A percentile compares a stretch with the other conserved stretches of the same genome.
phyloP scores from a whole-genome alignment of 164 flowering plant genomes.

The Sedum album region DNA sequence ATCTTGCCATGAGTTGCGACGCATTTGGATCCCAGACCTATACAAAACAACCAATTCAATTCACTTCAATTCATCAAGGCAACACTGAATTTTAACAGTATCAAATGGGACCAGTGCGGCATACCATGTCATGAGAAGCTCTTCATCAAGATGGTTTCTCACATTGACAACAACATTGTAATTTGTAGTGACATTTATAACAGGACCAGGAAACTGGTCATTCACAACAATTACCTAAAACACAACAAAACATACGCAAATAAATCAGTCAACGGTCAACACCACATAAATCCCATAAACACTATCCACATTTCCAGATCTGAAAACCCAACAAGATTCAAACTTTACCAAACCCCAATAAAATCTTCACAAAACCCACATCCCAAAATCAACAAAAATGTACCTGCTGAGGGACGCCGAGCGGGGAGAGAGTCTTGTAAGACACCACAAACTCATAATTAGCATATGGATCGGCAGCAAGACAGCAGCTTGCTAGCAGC shows the following conservation, averaged over 20 bases:
- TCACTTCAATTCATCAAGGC: neutral
- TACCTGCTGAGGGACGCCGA: slow-evolving; percentile 60
- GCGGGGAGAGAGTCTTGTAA: slow-evolving; percentile 49
- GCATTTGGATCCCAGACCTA: slow-evolving; percentile 24
- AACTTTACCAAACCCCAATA: neutral
- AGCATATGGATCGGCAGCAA: slow-evolving; percentile 37
- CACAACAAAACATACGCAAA: neutral
- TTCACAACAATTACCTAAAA: slow-evolving; percentile 27
- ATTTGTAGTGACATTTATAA: slow-evolving; percentile 24
- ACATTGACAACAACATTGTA: slow-evolving; percentile 25
- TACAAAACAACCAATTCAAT: neutral
- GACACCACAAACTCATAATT: slow-evolving; percentile 35
- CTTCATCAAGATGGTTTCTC: slow-evolving; percentile 21
- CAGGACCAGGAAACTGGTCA: slow-evolving; percentile 14
- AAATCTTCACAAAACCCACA: neutral
- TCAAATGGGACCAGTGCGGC: neutral
- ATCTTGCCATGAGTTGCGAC: slow-evolving; percentile 27
- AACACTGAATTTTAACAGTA: neutral
- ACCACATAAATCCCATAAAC: neutral
- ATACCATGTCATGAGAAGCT: slow-evolving; percentile 25
- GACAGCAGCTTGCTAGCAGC: slow-evolving; percentile 16
- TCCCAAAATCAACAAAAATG: neutral
- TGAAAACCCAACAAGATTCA: neutral
- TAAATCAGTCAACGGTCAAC: neutral
- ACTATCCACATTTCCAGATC: neutral